Evolutionary conservation across 2,329 filamentous ascomycete genomes (phyloP), one percentile per base, ranked within the genome.

Genomic region (Zalaria sp.): DNA sequence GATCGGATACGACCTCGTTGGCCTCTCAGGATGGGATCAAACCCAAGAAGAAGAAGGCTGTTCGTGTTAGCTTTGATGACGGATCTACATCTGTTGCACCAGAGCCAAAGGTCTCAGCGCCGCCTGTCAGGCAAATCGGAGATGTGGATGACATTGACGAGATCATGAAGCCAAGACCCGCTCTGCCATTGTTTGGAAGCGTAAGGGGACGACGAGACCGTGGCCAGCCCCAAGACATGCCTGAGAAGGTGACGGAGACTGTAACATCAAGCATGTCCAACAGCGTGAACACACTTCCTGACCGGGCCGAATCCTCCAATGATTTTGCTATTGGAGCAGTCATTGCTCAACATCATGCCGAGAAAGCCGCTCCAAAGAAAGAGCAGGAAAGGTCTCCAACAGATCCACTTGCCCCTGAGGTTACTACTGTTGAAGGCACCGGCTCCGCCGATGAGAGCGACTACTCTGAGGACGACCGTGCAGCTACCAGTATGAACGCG

Each of bases 61-160:
- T 74, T 1, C 70, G 83, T 25, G 83, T 88, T 37, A 94, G 86
- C 61, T 95, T 87, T 54, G 80, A 85, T 47, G 81, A 85, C 5
- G 62, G 72, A 6, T 62, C 76, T 2, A 67, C 75, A 25, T 72
- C 69, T 5, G 67, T 75, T 40, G 59, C 68, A 6, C 60, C 60
- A 5, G 53, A 58, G 6, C 48, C 57, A 3, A 51, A 58, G 2
- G 58, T 64, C 36, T 49, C 57, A 1, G 66, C 67, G 5, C 65
- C 67, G 1, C 34, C 36, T 4, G 18, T 18, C 45, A 46, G 51
- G 5, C 51, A 53, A 25, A 46, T 50, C n/a, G 51, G 52, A 5
- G 50, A 49, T 9, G 44, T 36, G 4, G 75, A 82, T 27, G 77
- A 82, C 35, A 72, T 79, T 42, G 69, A 73, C 41, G 68, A 71